Evolutionary conservation across 2,329 filamentous ascomycete species (phyloP).

Genomic region (Epichloe festucae): DNA sequence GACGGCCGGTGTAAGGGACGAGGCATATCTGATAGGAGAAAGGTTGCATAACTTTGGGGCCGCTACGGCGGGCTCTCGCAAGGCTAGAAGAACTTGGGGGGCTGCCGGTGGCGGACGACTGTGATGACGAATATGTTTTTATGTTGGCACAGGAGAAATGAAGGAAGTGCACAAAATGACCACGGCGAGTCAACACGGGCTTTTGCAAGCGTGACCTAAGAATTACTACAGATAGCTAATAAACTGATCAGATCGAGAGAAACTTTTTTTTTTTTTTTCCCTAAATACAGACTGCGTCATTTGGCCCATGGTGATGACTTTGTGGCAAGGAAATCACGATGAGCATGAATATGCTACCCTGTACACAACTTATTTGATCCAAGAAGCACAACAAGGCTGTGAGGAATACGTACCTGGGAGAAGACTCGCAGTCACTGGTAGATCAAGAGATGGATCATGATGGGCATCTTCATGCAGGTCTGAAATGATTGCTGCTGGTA

Average conservation of each 20-base stretch:
- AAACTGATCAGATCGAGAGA: too few relatives aligned
- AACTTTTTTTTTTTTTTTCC: background rate
- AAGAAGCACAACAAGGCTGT: too few relatives aligned
- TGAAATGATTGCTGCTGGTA: too few relatives aligned
- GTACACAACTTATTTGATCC: too few relatives aligned
- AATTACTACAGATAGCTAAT: background rate
- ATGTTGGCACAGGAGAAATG: background rate
- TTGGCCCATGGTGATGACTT: background rate
- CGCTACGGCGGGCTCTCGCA: slow-evolving; percentile 23
- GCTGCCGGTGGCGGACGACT: slow-evolving; percentile 16
- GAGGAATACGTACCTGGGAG: too few relatives aligned
- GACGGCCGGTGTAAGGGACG: slow-evolving; percentile 75
- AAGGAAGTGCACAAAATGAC: background rate
- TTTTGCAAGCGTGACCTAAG: background rate
- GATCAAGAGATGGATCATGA: too few relatives aligned
- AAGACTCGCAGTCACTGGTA: too few relatives aligned
- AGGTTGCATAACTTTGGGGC: slow-evolving; percentile 82
- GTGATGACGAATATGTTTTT: background rate
- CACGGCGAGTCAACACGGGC: background rate
- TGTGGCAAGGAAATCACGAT: background rate
- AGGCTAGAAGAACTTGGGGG: slow-evolving; percentile 24
- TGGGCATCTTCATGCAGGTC: too few relatives aligned
- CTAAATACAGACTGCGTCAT: too few relatives aligned
- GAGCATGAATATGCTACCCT: too few relatives aligned
- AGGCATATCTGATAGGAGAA: slow-evolving; percentile 93